These are phyloP conservation scores for Syzygium oleosum DNA, from an alignment of 345 rosid species.

Conservation along the genomic window DNA sequence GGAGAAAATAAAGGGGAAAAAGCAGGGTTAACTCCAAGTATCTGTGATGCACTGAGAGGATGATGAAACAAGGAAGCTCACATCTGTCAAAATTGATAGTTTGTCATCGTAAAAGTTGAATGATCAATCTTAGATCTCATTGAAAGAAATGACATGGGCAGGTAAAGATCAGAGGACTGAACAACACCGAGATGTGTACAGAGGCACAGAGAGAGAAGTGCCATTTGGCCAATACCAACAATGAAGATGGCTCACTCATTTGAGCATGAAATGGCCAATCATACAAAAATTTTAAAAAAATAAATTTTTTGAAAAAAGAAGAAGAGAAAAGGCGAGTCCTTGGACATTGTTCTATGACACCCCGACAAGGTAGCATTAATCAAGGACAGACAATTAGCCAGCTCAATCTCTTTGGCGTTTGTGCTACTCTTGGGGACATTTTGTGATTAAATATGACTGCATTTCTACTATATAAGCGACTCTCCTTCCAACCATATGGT, in stretches of 20 bases:
- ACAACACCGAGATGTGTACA: background rate
- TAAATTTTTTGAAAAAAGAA: background rate
- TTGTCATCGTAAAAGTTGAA: background rate
- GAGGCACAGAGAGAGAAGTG: background rate
- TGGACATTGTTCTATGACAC: conserved; percentile 8
- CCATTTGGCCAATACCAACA: background rate
- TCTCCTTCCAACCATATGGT: background rate
- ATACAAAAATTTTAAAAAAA: background rate
- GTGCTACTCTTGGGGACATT: conserved; percentile 6
- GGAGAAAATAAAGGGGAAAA: background rate
- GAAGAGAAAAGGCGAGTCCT: conserved; percentile 1
- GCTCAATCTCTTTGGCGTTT: conserved; percentile 26
- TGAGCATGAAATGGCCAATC: conserved; percentile 6
- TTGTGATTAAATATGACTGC: conserved; percentile 2
- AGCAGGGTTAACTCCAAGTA: background rate
- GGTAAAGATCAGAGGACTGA: background rate
- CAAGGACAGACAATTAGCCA: conserved; percentile 27
- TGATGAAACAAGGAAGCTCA: background rate
- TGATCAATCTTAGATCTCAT: background rate
- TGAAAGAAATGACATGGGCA: background rate
- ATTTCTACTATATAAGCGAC: background rate
- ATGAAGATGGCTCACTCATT: background rate
- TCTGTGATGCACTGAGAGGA: background rate
- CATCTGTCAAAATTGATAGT: background rate
- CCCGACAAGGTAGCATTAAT: conserved; percentile 26